These are phyloP conservation scores for Alternaria infectoria DNA, from an alignment of 2,329 filamentous ascomycete genomes.

Conservation along the genomic window DNA sequence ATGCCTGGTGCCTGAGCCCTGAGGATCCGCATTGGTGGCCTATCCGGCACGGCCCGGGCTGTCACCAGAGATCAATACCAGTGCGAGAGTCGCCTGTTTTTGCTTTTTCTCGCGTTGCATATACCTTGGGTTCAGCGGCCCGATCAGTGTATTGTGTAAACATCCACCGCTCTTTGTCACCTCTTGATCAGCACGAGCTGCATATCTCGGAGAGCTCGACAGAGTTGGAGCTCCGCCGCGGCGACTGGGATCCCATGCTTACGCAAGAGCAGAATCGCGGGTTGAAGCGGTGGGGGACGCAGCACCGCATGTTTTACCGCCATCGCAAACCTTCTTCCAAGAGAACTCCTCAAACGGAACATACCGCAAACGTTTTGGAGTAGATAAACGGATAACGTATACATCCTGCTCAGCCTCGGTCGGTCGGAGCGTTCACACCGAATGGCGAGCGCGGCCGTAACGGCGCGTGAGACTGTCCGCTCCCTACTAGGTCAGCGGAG, in stretches of 20 bases:
- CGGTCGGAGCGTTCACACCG: conserved; percentile 1
- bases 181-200: background rate
- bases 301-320: background rate
- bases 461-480: background rate
- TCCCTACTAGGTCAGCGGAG: conserved; percentile 1
- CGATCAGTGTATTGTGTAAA: background rate
- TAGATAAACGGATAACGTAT: background rate
- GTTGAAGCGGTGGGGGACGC: background rate
- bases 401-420: background rate
- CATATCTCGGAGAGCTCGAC: background rate
- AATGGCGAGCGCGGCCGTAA: background rate
- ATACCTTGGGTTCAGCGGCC: background rate
- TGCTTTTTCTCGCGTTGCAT: background rate
- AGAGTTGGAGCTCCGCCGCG: background rate
- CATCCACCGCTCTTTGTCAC: background rate
- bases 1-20: conserved; percentile 6
- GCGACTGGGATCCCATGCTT: background rate
- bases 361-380: background rate
- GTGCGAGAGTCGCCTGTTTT: background rate
- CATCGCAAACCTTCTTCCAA: background rate
- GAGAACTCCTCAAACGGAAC: background rate
- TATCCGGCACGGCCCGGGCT: conserved; percentile 35
- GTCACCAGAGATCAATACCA: conserved; percentile 15
- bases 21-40: conserved; percentile 12
- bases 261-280: background rate